These are phyloP conservation scores for Typha latifolia DNA, from an alignment of 176 grass and related monocot species.

Conservation along the genomic window DNA sequence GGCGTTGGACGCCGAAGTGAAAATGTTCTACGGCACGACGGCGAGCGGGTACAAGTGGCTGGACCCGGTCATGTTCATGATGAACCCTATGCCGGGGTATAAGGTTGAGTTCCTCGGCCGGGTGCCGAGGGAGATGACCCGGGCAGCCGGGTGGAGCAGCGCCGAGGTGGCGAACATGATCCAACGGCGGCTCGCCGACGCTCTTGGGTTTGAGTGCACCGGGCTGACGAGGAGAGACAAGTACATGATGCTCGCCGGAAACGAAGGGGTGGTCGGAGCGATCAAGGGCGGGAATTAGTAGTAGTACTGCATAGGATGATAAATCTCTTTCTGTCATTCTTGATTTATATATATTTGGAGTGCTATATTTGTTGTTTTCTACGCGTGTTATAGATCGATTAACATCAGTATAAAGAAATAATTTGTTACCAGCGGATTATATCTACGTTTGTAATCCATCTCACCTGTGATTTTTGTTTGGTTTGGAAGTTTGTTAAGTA, in stretches of 20 bases:
- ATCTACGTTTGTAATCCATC: too few relatives aligned
- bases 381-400: too few relatives aligned
- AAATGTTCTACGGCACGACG: conserved; percentile 57
- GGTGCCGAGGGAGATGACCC: conserved; percentile 44
- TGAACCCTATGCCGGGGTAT: conserved; percentile 54
- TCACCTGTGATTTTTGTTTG: too few relatives aligned
- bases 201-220: conserved; percentile 74
- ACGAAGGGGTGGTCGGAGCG: conserved; percentile 51
- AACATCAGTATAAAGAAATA: too few relatives aligned
- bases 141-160: conserved; percentile 31
- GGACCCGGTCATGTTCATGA: conserved; percentile 67
- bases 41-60: conserved; percentile 83
- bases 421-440: too few relatives aligned
- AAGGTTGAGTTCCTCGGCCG: conserved; percentile 50
- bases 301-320: too few relatives aligned
- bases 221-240: conserved; percentile 58
- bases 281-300: not conserved
- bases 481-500: too few relatives aligned
- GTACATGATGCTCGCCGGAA: conserved; percentile 84
- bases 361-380: not conserved
- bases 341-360: not conserved
- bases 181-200: conserved; percentile 51
- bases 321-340: too few relatives aligned
- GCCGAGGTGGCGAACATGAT: conserved; percentile 74
- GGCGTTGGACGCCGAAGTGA: conserved; percentile 58